Base-by-base conservation (phyloP, 1,139 yeast species). In the Blastobotrys indianensis region DNA sequence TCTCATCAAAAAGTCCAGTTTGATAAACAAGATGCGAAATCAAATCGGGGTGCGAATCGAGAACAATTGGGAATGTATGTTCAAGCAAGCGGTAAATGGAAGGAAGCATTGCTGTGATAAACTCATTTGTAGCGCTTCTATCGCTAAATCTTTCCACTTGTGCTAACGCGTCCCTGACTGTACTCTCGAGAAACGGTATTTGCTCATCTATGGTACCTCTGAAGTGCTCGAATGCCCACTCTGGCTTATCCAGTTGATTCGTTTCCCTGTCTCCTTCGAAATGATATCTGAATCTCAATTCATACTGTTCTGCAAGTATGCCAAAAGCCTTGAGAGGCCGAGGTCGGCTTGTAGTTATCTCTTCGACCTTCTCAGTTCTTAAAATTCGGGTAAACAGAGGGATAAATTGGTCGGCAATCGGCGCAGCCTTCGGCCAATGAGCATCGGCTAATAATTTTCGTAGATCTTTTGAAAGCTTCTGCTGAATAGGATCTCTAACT, bases 181-280 rank as follows among this genome's bases (percentile, higher is more conserved):
- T 46, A n/a, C 65, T 63, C 45, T 69, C 66, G 49, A 80, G 57
- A 41, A 68, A 57, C 20, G 65, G 55, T 34, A 67, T 48, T 54
- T 77, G 70, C 41, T 75, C 72, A 12, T 69, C 68, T 16, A 85
- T 54, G 47, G 79, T 76, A 13, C 73, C 72, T 48, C 74, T 72
- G 16, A 78, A 62, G 55, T 76, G 85, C 29, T 69, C 69, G 50
- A 82, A 73, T n/a, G 82, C 78, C 82, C 90, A 82, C 61, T 86
- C 95, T 0, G 95, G 95, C 57, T 80, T 82, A 47, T 85, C 83
- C 32, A 80, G 63, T 48, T 81, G 74, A 56, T 83, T 84, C 0
- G 94, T 84, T 15, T 80, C 82, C 41, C 69, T 71, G 17, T 72
- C 69, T 0, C 67, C 59, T 48, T 78, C 79, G 63, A 90, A 90